A percentile compares a stretch with the other conserved stretches of the same genome.
These are phyloP conservation scores for Penicillium tannophilum DNA, from an alignment of 495 filamentous ascomycete species.

Conservation along the genomic window DNA sequence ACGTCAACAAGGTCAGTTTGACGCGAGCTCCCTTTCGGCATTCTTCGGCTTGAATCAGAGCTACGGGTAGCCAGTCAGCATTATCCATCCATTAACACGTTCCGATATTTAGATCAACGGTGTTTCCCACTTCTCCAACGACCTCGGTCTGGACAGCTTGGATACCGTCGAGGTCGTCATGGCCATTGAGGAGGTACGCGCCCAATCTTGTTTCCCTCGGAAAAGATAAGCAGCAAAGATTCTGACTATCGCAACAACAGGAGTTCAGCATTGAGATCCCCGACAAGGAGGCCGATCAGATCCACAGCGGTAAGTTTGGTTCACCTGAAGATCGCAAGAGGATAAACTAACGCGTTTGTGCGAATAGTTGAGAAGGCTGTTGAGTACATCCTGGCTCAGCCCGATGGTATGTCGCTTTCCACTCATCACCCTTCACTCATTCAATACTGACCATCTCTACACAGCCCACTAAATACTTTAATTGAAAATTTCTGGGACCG, in stretches of 20 bases:
- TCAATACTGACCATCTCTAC: conserved; percentile 18
- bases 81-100: conserved; percentile 19
- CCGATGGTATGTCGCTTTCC: conserved; percentile 63
- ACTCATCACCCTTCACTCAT: not conserved
- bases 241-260: conserved; percentile 53
- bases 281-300: conserved; percentile 96
- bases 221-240: conserved; percentile 13
- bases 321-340: not conserved
- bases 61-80: conserved; percentile 3
- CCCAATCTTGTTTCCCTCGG: conserved; percentile 20
- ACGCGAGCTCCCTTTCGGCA: conserved; percentile 17
- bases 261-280: conserved; percentile 99
- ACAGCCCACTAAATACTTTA: conserved; percentile 48
- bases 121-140: conserved; percentile 88
- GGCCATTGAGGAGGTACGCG: conserved; percentile 96
- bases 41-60: conserved; percentile 13
- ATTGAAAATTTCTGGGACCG: conserved; percentile 29
- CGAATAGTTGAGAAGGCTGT: conserved; percentile 88
- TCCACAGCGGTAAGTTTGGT: conserved; percentile 85
- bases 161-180: conserved; percentile 99
- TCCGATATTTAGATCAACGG: conserved; percentile 64
- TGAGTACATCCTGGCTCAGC: conserved; percentile 91
- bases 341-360: conserved; percentile 19
- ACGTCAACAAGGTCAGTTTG: conserved; percentile 69
- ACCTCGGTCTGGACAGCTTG: conserved; percentile 93